Evolutionary conservation across 1,139 yeast genomes (phyloP).

Genomic region (Debaryomycetaceae sp.): DNA sequence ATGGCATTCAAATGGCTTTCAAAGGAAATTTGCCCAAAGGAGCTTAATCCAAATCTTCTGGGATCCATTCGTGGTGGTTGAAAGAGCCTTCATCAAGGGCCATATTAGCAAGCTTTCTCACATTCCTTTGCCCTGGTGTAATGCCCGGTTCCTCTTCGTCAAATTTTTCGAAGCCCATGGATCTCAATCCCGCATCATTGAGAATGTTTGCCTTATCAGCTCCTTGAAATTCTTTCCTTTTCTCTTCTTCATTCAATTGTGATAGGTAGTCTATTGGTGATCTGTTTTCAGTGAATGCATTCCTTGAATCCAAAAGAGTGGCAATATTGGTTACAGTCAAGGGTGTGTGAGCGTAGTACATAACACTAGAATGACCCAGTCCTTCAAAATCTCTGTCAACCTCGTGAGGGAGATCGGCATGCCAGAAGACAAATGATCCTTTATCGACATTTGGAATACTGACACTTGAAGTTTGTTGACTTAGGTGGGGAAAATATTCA

Average conservation of each 20-base stretch:
- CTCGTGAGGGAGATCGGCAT: conserved; percentile 43
- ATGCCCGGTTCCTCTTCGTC: conserved; percentile 14
- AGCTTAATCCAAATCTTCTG: too few relatives aligned
- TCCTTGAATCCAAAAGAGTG: conserved; percentile 13
- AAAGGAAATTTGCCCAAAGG: too few relatives aligned
- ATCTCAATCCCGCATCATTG: conserved; percentile 18
- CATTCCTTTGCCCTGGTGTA: conserved; percentile 18
- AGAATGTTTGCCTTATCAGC: conserved; percentile 11
- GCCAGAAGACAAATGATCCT: conserved; percentile 49
- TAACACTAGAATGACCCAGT: conserved; percentile 1
- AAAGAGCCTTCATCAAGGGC: neutral
- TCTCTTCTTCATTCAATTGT: conserved; percentile 15
- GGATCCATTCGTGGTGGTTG: neutral
- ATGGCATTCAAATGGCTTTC: too few relatives aligned
- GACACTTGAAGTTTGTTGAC: conserved; percentile 19
- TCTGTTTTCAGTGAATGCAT: conserved; percentile 11
- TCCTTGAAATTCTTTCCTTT: conserved; percentile 7
- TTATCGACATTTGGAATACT: conserved; percentile 31
- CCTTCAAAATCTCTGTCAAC: conserved; percentile 42
- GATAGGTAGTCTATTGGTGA: conserved; percentile 17
- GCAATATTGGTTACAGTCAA: conserved; percentile 8
- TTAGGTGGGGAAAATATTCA: conserved; percentile 24
- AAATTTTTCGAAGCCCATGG: conserved; percentile 21
- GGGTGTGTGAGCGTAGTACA: conserved; percentile 2
- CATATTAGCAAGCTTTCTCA: conserved; percentile 17